Evolutionary conservation across 139 green algal genomes (phyloP).

Genomic region (Pedinophyceae sp.): DNA sequence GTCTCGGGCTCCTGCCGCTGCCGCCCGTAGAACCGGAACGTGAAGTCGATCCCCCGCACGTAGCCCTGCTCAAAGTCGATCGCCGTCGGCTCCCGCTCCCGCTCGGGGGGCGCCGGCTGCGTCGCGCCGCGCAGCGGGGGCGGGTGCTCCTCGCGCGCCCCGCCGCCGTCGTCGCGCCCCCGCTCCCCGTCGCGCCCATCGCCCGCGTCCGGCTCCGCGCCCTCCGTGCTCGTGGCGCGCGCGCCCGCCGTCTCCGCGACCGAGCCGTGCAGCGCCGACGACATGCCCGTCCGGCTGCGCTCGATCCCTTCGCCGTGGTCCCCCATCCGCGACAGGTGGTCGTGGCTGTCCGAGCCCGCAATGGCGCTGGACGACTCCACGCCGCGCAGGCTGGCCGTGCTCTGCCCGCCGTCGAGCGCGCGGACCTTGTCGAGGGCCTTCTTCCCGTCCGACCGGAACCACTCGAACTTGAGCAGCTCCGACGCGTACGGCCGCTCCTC

Average conservation of each 20-base stretch:
- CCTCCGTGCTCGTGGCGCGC: background rate
- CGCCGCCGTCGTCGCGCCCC: background rate
- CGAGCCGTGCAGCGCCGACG: no score
- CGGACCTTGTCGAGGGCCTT: no score
- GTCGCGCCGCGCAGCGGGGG: no score
- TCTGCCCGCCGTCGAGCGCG: no score
- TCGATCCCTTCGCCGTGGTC: no score
- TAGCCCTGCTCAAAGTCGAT: background rate
- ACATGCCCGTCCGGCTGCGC: no score
- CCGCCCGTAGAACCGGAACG: background rate
- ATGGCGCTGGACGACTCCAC: no score
- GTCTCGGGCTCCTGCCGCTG: background rate
- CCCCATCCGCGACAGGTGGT: no score
- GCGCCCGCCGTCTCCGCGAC: background rate
- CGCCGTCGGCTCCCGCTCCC: no score
- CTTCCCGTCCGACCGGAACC: background rate
- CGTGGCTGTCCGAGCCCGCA: no score
- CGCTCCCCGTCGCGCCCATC: background rate
- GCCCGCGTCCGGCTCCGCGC: no score
- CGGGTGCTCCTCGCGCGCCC: background rate
- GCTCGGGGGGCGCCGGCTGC: no score
- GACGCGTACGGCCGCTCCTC: conserved; percentile 43
- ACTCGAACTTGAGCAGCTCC: conserved; percentile 44
- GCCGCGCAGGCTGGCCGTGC: background rate
- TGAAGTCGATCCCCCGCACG: background rate